Base-by-base conservation (phyloP, 352 stramenopile genomes). In the Phytopythium helicoides region DNA sequence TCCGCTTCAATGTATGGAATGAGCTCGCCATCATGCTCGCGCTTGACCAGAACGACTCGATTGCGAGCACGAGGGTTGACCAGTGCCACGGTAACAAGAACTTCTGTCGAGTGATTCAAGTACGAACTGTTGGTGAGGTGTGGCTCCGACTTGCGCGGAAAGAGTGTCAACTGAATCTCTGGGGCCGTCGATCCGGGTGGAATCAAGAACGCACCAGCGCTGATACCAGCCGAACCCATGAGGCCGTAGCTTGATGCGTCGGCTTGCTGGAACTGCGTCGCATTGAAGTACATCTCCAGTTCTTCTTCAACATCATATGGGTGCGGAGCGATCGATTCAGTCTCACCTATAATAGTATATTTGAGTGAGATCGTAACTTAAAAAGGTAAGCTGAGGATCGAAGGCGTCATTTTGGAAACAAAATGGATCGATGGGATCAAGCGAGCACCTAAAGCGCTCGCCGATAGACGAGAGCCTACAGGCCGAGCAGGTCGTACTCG, bases 161-260 rank as follows among this genome's bases (percentile, higher is more conserved):
- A 97, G 28, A 97, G 70, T 8, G 89, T 97, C 19, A 96, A 63
- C 61, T 97, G 86, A 47, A 96, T 81, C 53, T 96, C 76, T n/a
- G 87, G 84, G 3, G 70, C 25, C 6, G 76, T 88, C 12, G 62
- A 58, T n/a, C 80, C 84, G 0, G 85, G 85, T 9, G 86, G 76
- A 21, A 74, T 80, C 2, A 95, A 52, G 48, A 95, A 94, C 2
- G 79, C 86, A 4, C 86, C 86, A 15, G 70, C 78, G 18, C 75
- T 86, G 47, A 94, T 72, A 9, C 86, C 86, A 23, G 83, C 65
- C 6, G 79, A 86, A 0, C 74, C 82, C 52, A 92, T 73, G 14
- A 80, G 54, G 1, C 78, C 80, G 21, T 74, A 83, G 40, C 64
- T 83, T 10, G 77, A 71, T 0, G 50, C 55, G 36, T 78, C 76